phyloP scores from a whole-genome alignment of 106 monocot genomes.

The Posidonia australis region DNA sequence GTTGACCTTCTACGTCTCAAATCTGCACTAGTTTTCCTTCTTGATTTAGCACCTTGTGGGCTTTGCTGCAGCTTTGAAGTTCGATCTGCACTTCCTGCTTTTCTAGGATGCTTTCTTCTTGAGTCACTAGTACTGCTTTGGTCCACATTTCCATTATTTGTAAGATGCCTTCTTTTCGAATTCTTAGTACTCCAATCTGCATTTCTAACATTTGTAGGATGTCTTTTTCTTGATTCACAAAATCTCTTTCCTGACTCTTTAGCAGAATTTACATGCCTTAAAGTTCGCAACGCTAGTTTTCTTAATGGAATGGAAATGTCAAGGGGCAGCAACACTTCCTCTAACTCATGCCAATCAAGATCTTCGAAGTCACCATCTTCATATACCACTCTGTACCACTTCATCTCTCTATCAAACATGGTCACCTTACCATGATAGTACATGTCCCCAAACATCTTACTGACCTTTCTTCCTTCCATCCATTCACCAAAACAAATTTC shows the following conservation, averaged over 20 bases:
- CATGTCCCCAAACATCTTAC: slow-evolving; percentile 46
- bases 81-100: not conserved
- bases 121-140: not conserved
- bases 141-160: not conserved
- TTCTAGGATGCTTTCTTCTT: not conserved
- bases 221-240: not conserved
- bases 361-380: slow-evolving; percentile 77
- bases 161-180: not conserved
- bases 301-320: slow-evolving; percentile 58
- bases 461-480: slow-evolving; percentile 57
- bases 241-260: not conserved
- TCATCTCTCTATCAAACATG: slow-evolving; percentile 45
- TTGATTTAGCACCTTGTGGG: not conserved
- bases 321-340: slow-evolving; percentile 48
- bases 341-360: slow-evolving; percentile 63
- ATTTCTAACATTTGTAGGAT: not conserved
- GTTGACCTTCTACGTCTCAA: not conserved
- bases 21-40: not conserved
- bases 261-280: not conserved
- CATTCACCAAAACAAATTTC: slow-evolving; percentile 63
- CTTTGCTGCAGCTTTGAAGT: not conserved
- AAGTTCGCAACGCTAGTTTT: slow-evolving; percentile 19
- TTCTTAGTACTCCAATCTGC: not conserved
- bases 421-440: slow-evolving; percentile 54
- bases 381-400: slow-evolving; percentile 77